phyloP scores from a whole-genome alignment of 2,329 filamentous ascomycete genomes.

The Fusarium hainanense region DNA sequence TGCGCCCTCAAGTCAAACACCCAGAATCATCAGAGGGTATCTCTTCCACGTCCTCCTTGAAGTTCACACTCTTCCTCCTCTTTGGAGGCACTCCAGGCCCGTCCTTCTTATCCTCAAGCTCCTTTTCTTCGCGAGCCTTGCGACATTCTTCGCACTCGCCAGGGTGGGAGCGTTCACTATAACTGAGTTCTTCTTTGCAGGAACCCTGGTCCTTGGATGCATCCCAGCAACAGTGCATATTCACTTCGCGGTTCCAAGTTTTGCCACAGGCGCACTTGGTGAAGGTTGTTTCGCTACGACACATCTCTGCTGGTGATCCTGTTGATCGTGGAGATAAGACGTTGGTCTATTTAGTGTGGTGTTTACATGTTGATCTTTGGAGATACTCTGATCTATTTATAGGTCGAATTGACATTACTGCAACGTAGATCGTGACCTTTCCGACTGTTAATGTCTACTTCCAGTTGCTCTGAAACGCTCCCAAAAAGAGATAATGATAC shows the following conservation, averaged over 20 bases:
- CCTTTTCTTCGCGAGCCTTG: not conserved
- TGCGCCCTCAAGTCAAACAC: not conserved
- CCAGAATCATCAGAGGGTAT: not conserved
- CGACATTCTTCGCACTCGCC: not conserved
- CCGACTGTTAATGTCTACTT: not conserved
- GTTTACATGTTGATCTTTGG: fast-evolving
- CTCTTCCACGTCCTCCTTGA: not conserved
- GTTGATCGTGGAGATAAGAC: not conserved
- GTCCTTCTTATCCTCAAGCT: not conserved
- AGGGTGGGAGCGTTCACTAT: not conserved
- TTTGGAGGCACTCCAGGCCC: not conserved
- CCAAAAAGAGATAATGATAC: fast-evolving
- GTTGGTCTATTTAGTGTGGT: not conserved
- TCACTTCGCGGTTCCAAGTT: not conserved
- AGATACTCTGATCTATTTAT: not conserved
- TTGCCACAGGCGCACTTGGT: not conserved
- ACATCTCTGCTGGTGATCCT: not conserved
- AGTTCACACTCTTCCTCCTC: not conserved
- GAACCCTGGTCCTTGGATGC: not conserved
- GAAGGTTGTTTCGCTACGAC: not conserved
- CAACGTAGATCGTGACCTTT: fast-evolving
- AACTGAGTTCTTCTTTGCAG: not conserved
- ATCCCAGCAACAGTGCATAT: not conserved
- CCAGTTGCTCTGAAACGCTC: not conserved
- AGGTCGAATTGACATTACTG: fast-evolving